Percentiles rank a stretch among this genome's conserved stretches.
These are phyloP conservation scores for Parastagonospora nodorum DNA, from an alignment of 2,329 filamentous ascomycete species.

Conservation along the genomic window DNA sequence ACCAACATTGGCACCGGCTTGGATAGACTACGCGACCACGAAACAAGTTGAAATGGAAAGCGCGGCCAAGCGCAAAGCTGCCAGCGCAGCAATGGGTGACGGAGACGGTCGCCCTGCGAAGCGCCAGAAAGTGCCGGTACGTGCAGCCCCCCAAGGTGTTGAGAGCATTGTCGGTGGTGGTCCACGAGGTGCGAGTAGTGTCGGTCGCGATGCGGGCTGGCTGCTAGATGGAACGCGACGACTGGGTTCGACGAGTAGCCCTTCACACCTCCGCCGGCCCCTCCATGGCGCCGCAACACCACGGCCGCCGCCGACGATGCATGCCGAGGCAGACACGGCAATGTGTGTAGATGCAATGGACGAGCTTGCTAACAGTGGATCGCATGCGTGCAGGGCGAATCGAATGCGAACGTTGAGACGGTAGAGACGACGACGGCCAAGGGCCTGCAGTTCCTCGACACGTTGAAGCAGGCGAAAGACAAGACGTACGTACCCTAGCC, in stretches of 20 bases:
- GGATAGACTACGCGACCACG: conserved; percentile 38
- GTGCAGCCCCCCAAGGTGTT: conserved; percentile 44
- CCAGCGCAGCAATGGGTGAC: conserved; percentile 54
- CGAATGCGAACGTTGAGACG: conserved; percentile 56
- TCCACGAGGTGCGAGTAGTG: conserved; percentile 18
- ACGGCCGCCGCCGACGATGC: conserved; percentile 33
- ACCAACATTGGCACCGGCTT: conserved; percentile 17
- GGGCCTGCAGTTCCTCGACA: conserved; percentile 74
- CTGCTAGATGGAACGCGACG: conserved; percentile 38
- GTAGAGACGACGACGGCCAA: conserved; percentile 71
- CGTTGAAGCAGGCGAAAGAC: conserved; percentile 76
- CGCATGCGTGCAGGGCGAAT: conserved; percentile 32
- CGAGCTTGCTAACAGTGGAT: conserved; percentile 32
- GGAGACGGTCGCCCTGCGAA: conserved; percentile 61
- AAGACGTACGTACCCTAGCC: conserved; percentile 68
- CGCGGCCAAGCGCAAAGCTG: conserved; percentile 62
- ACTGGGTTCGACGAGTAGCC: conserved; percentile 41
- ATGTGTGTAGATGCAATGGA: not conserved
- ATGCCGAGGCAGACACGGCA: conserved; percentile 5
- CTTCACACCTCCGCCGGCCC: conserved; percentile 31
- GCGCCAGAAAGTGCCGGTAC: conserved; percentile 64
- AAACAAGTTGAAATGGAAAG: conserved; percentile 46
- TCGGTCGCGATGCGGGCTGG: conserved; percentile 37
- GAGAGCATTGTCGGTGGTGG: conserved; percentile 29
- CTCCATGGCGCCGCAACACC: conserved; percentile 34